Evolutionary conservation across 352 stramenopile genomes (phyloP), one percentile per base, ranked within the genome.

Genomic region (Phytopythium boreale): DNA sequence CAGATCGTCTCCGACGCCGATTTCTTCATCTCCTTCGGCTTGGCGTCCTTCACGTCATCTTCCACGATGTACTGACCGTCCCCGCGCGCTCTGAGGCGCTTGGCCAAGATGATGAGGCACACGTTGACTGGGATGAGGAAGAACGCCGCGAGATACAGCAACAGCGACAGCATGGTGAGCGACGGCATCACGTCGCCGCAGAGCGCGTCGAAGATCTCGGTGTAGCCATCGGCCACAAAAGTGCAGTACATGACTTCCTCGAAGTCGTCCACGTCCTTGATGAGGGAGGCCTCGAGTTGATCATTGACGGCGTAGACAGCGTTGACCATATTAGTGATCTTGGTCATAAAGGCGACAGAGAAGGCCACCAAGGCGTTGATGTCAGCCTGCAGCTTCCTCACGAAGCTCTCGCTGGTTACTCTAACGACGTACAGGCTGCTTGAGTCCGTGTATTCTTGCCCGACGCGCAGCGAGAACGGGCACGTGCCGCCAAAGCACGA

Each of bases 101-200:
- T 88, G 58, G 77, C 61, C 6, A 73, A 76, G 59, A 91, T 87
- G 68, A 91, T 87, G 61, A 91, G 77, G 56, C 80, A 88, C 19
- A 89, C 59, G 59, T 82, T 88, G 57, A 89, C 78, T 1, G 80
- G 76, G 60, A 91, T 77, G 49, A 89, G 70, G 64, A 89, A 89
- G 27, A 91, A 53, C 11, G 76, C 82, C 22, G 73, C 74, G 51
- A 91, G 69, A 61, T 89, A 89, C 22, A 91, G 61, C 78, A 88
- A 85, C 68, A 91, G 75, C 41, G 82, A 80, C 66, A 91, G 87
- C 82, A 91, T 89, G 3, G 78, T 87, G 59, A 91, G 76, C 29
- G 80, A 66, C 47, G 82, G 80, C 71, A 88, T 82, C 49, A 91
- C 67, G n/a, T 88, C 66, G 19, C 70, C 70, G 26, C 82, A 91